Evolutionary conservation across 176 grass and related monocot species (phyloP).

Genomic region (Microstegium vimineum): DNA sequence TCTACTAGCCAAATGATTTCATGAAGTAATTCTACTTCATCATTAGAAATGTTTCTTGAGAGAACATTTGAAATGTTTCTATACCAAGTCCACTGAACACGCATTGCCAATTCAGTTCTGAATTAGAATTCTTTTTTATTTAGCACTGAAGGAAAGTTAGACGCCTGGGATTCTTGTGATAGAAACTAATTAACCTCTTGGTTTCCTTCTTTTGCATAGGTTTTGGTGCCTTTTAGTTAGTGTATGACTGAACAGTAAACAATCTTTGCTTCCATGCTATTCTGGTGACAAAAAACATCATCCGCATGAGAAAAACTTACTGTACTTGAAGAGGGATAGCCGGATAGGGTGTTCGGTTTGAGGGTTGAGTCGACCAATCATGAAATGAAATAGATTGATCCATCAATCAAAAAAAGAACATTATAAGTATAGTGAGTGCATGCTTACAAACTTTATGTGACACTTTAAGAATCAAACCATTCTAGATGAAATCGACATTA

Average conservation of each 20-base stretch:
- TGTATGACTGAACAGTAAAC: no score
- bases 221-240: no score
- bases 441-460: not conserved
- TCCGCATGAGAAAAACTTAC: no score
- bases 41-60: not conserved
- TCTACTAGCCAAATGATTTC: no score
- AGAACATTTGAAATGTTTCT: not conserved
- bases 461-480: not conserved
- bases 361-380: no score
- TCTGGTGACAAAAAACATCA: no score
- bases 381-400: not conserved
- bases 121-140: not conserved
- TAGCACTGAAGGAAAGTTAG: not conserved
- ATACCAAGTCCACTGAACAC: not conserved
- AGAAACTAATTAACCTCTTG: no score
- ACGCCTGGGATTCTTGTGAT: no score
- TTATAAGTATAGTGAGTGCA: not conserved
- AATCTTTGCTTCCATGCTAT: no score
- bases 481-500: not conserved
- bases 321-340: no score
- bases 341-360: not conserved
- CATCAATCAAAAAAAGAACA: not conserved
- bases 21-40: not conserved
- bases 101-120: not conserved
- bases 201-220: no score